Evolutionary conservation across 306 rosid genomes (phyloP), one percentile per base, ranked within the genome.

Genomic region (Aeschynomene evenia): DNA sequence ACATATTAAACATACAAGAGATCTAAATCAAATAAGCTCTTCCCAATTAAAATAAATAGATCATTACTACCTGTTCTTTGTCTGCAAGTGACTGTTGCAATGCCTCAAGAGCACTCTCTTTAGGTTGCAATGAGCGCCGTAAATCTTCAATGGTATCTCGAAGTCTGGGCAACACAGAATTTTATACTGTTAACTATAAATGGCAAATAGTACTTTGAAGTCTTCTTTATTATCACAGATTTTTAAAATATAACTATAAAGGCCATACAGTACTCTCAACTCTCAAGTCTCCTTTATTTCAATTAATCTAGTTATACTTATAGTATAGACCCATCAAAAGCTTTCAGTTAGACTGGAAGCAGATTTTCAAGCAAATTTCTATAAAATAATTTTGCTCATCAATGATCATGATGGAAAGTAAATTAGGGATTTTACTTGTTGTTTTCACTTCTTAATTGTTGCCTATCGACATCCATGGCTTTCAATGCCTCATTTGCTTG

Each of bases 401-500:
- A 76, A 63, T 43, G 19, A 58, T 61, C 40, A 48, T 34, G 55
- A 55, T 62, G 57, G 54, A 74, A 8, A 49, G 85, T 7, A 24
- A 72, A 78, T 29, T 31, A 64, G 59, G 45, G 64, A 66, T 33
- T 60, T 84, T 95, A 95, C 99, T 86, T 95, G 74, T 95, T 95
- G 82, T 95, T 95, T 78, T 90, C 90, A 79, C 92, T 89, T 85
- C 99, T 81, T 68, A 95, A 73, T 77, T 95, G 99, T 78, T 95
- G 99, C 54, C 99, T 87, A 65, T 95, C 99, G 22, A 71, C 84
- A 83, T 95, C 97, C 86, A 95, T 91, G 72, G 96, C 99, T 83
- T 89, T 91, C 80, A 95, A 66, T 61, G 97, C 95, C 37, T 95
- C 99, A 77, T 91, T 95, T 13, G 97, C 99, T 83, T 91, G 99